A percentile compares a stretch with the other conserved stretches of the same genome.
Evolutionary conservation across 208 protist genomes (phyloP).

Genomic region (Crithidia fasciculata): DNA sequence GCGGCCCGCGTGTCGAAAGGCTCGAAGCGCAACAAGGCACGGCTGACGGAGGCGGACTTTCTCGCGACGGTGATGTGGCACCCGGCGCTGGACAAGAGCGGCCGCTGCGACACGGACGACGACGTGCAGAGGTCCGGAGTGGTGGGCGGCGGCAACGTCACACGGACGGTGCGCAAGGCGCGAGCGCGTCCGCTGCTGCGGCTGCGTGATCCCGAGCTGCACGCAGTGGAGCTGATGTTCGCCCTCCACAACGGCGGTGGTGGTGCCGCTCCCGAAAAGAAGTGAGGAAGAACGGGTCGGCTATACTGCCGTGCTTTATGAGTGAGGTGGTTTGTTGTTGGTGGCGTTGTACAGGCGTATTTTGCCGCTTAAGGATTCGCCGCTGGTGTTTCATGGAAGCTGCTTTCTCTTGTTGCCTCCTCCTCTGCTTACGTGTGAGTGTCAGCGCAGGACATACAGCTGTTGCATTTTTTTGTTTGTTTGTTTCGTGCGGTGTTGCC

Average conservation of each 20-base stretch:
- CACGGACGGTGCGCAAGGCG: constrained; percentile 1
- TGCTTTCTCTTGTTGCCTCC: too few relatives aligned
- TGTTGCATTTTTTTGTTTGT: too few relatives aligned
- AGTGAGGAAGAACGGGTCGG: not conserved
- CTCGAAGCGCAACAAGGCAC: constrained; percentile 1
- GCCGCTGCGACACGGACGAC: constrained; percentile 4
- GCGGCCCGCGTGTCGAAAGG: not conserved
- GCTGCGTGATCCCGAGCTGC: constrained; percentile 31
- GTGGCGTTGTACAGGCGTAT: too few relatives aligned
- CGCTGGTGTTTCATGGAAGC: too few relatives aligned
- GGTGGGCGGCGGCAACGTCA: constrained; percentile 1
- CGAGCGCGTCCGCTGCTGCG: constrained; percentile 9
- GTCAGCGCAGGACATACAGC: too few relatives aligned
- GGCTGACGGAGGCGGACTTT: constrained; percentile 18
- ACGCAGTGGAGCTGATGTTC: constrained; percentile 36
- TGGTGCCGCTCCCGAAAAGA: not conserved
- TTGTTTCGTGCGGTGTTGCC: too few relatives aligned
- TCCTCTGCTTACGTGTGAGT: too few relatives aligned
- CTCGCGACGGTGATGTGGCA: constrained; percentile 27
- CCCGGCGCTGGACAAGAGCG: constrained; percentile 8
- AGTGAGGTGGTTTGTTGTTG: too few relatives aligned
- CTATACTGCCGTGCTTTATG: too few relatives aligned
- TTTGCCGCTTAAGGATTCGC: too few relatives aligned
- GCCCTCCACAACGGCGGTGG: not conserved
- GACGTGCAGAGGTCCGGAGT: not conserved